These are phyloP conservation scores for Elsinoe necatrix DNA, from an alignment of 2,329 filamentous ascomycete species.

Conservation along the genomic window DNA sequence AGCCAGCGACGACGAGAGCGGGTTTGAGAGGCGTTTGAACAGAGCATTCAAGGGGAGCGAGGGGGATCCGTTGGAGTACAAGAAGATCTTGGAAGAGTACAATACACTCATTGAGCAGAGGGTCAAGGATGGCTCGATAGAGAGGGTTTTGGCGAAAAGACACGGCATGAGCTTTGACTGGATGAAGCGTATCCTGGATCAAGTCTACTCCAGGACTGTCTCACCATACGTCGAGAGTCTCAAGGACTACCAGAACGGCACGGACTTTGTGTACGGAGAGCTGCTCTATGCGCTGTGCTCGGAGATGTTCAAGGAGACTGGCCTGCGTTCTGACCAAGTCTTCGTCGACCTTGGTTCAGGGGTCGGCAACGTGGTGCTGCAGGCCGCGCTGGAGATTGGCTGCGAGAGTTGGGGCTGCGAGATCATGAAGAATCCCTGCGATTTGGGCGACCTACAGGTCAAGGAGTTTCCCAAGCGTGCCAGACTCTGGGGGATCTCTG, in stretches of 20 bases:
- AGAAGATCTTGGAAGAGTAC: slow-evolving; percentile 61
- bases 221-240: slow-evolving; percentile 79
- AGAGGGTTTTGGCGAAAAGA: slow-evolving; percentile 59
- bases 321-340: slow-evolving; percentile 71
- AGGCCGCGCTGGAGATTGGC: slow-evolving; percentile 85
- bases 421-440: slow-evolving; percentile 85
- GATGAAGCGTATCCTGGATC: slow-evolving; percentile 53
- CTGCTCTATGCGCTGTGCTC: slow-evolving; percentile 77
- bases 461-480: slow-evolving; percentile 78
- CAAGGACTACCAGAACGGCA: slow-evolving; percentile 77
- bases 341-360: slow-evolving; percentile 95
- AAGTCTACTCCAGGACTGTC: slow-evolving; percentile 87
- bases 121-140: slow-evolving; percentile 61
- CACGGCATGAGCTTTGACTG: slow-evolving; percentile 69
- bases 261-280: slow-evolving; percentile 92
- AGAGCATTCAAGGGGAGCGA: slow-evolving; percentile 58
- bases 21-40: slow-evolving; percentile 68
- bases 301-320: slow-evolving; percentile 68
- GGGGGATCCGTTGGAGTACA: slow-evolving; percentile 57
- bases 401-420: slow-evolving; percentile 96
- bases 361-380: slow-evolving; percentile 89
- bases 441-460: slow-evolving; percentile 70
- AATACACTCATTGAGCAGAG: slow-evolving; percentile 61
- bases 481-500: slow-evolving; percentile 76
- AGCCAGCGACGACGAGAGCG: slow-evolving; percentile 63